Evolutionary conservation across 179 eudicot genomes (phyloP).

Genomic region (Spergularia azorica): DNA sequence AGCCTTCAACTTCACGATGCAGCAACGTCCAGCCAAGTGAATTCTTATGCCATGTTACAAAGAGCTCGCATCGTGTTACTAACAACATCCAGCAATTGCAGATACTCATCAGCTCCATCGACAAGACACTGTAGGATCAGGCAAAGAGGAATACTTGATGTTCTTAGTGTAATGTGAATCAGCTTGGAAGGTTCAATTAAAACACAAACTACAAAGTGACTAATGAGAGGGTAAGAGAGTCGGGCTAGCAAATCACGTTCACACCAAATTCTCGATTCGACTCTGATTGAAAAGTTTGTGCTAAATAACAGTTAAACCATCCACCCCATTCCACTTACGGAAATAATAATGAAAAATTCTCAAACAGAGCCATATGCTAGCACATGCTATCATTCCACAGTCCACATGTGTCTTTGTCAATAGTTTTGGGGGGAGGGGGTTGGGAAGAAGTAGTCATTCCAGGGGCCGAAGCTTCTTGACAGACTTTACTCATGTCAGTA

Average conservation of each 20-base stretch:
- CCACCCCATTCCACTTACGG: no score
- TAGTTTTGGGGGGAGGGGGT: no score
- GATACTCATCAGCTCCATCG: conserved; percentile 95
- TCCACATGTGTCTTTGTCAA: no score
- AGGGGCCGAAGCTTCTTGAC: no score
- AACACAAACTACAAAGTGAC: conserved; percentile 3
- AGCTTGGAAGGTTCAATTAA: neutral
- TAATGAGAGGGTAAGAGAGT: no score
- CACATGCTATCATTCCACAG: no score
- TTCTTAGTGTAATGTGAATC: neutral
- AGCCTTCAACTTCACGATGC: neutral
- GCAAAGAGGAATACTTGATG: conserved; percentile 3
- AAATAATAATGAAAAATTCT: no score
- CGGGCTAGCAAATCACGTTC: neutral
- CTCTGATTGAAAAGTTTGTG: no score
- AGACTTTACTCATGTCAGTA: no score
- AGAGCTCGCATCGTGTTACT: conserved; percentile 69
- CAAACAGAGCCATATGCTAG: no score
- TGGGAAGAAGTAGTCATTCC: no score
- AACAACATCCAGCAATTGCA: conserved; percentile 84
- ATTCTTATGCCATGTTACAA: conserved; percentile 61
- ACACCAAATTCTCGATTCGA: neutral
- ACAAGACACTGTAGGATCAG: conserved; percentile 64
- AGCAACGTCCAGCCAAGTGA: conserved; percentile 40
- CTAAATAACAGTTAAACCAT: no score